Percentiles rank a stretch among this genome's conserved stretches.
Conservation (phyloP, 1,284 basidiomycete genomes). For the Polyporus tsugae region DNA sequence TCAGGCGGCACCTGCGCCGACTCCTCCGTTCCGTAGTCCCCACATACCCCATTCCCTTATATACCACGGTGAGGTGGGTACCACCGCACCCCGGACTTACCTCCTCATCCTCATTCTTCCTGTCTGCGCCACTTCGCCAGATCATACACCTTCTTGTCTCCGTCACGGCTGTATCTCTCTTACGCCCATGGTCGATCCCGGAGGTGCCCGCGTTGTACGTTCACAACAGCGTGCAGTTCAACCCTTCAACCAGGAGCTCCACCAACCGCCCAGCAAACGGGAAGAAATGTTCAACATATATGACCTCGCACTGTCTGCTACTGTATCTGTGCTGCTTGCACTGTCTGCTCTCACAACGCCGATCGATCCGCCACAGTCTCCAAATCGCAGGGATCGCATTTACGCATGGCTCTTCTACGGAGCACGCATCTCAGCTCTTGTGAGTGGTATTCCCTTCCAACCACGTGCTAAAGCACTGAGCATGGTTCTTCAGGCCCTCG, state of each 20-base stretch:
- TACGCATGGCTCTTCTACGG: constrained; percentile 8
- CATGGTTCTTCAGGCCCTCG: background rate
- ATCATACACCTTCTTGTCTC: background rate
- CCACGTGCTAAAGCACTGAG: background rate
- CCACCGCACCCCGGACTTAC: background rate
- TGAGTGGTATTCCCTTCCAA: background rate
- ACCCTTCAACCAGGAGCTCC: background rate
- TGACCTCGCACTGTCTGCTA: background rate
- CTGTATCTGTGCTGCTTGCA: background rate
- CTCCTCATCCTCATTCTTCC: background rate
- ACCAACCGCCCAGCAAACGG: too few species aligned
- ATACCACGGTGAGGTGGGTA: background rate
- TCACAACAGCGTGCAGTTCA: background rate
- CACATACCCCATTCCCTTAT: background rate
- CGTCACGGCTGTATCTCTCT: background rate
- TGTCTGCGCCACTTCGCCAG: background rate
- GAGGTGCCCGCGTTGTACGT: background rate
- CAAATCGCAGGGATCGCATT: background rate
- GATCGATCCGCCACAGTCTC: background rate
- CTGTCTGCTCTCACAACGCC: constrained; percentile 5
- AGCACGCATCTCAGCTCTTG: constrained; percentile 1
- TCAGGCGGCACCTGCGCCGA: background rate
- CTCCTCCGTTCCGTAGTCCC: background rate
- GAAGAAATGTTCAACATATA: constrained; percentile 1
- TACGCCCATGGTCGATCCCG: background rate